Conservation (phyloP, 108 stramenopile species). For the Skeletonema costatum region DNA sequence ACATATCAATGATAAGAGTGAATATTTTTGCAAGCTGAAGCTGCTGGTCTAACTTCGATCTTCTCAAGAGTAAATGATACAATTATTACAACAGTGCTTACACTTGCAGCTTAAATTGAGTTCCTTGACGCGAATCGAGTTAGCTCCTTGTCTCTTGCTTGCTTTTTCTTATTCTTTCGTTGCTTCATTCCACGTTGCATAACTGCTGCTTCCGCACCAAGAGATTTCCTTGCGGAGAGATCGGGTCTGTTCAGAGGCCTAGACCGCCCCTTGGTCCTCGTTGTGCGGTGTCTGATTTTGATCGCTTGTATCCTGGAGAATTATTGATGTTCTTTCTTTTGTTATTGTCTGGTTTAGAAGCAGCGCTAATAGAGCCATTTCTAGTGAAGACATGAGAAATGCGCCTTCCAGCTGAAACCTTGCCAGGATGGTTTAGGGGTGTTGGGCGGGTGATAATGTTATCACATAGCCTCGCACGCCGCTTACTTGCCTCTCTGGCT, state of each 20-base stretch:
- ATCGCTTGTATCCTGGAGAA: background rate
- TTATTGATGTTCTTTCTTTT: background rate
- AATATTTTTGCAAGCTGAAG: background rate
- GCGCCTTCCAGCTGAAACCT: conserved; percentile 16
- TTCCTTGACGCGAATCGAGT: conserved; percentile 12
- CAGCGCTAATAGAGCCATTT: background rate
- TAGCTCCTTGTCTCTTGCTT: conserved; percentile 31
- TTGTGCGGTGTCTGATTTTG: background rate
- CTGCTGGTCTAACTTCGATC: too few relatives aligned
- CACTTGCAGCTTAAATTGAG: background rate
- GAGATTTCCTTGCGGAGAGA: conserved; percentile 29
- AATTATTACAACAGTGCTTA: background rate
- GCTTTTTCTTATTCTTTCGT: conserved; percentile 51
- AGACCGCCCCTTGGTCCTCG: conserved; percentile 34
- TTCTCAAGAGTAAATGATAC: background rate
- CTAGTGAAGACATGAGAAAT: conserved; percentile 31
- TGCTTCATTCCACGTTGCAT: conserved; percentile 37
- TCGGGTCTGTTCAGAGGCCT: conserved; percentile 19
- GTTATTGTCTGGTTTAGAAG: background rate
- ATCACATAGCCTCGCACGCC: conserved; percentile 18
- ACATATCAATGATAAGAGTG: background rate
- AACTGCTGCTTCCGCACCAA: conserved; percentile 18
- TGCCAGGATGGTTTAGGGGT: conserved; percentile 32
- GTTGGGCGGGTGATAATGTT: background rate
- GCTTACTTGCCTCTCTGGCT: conserved; percentile 36